These are phyloP conservation scores for Leonotis leonurus DNA, from an alignment of 257 asterid genomes.

Conservation along the genomic window DNA sequence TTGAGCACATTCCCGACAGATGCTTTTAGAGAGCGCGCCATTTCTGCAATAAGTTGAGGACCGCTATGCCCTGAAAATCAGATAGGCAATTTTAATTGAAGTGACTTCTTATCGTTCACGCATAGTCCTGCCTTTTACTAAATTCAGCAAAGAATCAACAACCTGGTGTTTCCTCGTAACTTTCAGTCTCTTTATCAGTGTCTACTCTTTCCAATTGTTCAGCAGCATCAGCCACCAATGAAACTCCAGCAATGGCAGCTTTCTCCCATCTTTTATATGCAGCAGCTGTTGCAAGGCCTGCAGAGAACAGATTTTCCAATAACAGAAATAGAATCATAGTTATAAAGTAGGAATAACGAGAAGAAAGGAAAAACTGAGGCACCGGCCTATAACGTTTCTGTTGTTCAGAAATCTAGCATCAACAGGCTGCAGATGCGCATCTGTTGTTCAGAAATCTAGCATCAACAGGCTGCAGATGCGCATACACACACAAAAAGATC, in stretches of 20 bases:
- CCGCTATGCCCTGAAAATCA: constrained; percentile 44
- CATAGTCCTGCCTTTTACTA: background rate
- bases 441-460: background rate
- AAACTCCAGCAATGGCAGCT: constrained; percentile 99
- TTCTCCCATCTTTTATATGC: constrained; percentile 98
- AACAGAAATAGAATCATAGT: background rate
- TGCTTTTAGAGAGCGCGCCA: constrained; percentile 26
- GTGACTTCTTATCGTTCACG: constrained; percentile 15
- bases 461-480: background rate
- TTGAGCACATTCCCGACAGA: constrained; percentile 26
- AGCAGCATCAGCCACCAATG: constrained; percentile 99
- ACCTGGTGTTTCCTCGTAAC: constrained; percentile 52
- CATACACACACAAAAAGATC: background rate
- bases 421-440: background rate
- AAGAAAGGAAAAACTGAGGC: background rate
- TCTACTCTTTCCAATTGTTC: constrained; percentile 86
- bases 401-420: constrained; percentile 1
- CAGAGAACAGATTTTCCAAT: constrained; percentile 20
- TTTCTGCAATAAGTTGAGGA: constrained; percentile 47
- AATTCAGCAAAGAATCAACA: constrained; percentile 1
- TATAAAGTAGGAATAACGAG: background rate
- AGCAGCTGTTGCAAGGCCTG: constrained; percentile 61
- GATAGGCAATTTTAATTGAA: constrained; percentile 2
- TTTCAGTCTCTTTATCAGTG: constrained; percentile 54
- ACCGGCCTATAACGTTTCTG: background rate